A percentile compares a stretch with the other conserved stretches of the same genome.
These are phyloP conservation scores for Fomes fomentarius DNA, from an alignment of 1,284 basidiomycete genomes.

Conservation along the genomic window DNA sequence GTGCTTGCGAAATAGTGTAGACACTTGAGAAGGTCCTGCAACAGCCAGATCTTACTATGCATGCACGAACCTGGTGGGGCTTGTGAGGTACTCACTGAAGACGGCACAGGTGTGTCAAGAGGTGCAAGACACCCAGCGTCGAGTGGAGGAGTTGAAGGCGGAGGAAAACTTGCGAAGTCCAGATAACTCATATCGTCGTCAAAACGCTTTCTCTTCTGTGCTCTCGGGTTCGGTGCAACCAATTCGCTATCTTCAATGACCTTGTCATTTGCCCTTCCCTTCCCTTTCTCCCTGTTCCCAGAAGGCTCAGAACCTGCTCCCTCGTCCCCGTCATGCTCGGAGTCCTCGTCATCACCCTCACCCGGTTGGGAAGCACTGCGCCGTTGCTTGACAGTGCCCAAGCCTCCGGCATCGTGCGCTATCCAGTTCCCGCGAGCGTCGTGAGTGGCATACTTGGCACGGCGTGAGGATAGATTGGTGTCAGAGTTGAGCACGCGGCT, in stretches of 20 bases:
- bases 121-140: background rate
- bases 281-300: conserved; percentile 28
- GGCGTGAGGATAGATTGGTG: conserved; percentile 30
- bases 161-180: conserved; percentile 15
- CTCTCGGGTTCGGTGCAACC: conserved; percentile 28
- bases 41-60: background rate
- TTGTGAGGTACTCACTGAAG: conserved; percentile 45
- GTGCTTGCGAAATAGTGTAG: conserved; percentile 68
- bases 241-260: conserved; percentile 22
- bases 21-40: conserved; percentile 69
- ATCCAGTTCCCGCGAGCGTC: conserved; percentile 40
- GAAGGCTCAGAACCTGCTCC: background rate
- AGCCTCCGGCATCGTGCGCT: conserved; percentile 38
- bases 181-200: conserved; percentile 43
- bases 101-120: conserved; percentile 39
- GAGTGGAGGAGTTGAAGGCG: background rate
- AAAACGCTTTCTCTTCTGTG: conserved; percentile 43
- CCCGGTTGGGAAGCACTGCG: conserved; percentile 10
- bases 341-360: conserved; percentile 15
- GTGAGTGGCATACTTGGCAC: conserved; percentile 26
- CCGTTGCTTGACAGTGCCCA: conserved; percentile 33
- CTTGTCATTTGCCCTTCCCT: conserved; percentile 27
- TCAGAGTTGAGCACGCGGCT: conserved; percentile 52
- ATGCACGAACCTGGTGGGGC: background rate
- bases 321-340: conserved; percentile 27